A percentile compares a stretch with the other conserved stretches of the same genome.
These are phyloP conservation scores for Phytophthora cajani DNA, from an alignment of 352 stramenopile species.

Conservation along the genomic window DNA sequence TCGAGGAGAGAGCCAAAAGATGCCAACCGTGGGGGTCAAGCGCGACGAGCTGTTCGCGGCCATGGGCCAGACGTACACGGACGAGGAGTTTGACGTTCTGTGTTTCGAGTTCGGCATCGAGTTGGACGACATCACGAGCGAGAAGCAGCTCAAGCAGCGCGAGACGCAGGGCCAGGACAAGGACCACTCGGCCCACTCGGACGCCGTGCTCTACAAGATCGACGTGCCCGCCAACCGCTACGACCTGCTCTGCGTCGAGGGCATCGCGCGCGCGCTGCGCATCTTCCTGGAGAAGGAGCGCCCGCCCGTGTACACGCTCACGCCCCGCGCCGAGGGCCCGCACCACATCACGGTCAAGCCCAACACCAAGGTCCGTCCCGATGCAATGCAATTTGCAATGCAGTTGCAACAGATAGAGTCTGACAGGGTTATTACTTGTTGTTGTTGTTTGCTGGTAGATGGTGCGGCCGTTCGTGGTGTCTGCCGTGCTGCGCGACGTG, in stretches of 20 bases:
- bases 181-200: slow-evolving; percentile 64
- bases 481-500: slow-evolving; percentile 97
- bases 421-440: slow-evolving; percentile 9
- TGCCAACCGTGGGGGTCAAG: slow-evolving; percentile 98
- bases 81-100: slow-evolving; percentile 99
- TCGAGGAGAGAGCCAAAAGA: slow-evolving; percentile 51
- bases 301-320: slow-evolving; percentile 87
- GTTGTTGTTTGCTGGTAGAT: slow-evolving; percentile 15
- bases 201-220: slow-evolving; percentile 99
- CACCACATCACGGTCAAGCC: slow-evolving; percentile 91
- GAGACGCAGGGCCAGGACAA: slow-evolving; percentile 82
- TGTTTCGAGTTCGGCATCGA: slow-evolving; percentile 99
- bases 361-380: slow-evolving; percentile 70
- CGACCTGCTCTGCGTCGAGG: slow-evolving; percentile 99
- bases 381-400: no score
- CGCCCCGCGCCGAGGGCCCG: slow-evolving; percentile 57
- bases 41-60: slow-evolving; percentile 97
- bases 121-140: slow-evolving; percentile 92
- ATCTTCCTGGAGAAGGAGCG: slow-evolving; percentile 98
- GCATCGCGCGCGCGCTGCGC: slow-evolving; percentile 95
- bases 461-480: slow-evolving; percentile 98
- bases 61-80: slow-evolving; percentile 97
- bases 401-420: no score
- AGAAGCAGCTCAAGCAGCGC: slow-evolving; percentile 87
- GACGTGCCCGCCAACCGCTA: slow-evolving; percentile 99